Base-by-base conservation (phyloP, 2,329 filamentous ascomycete genomes). In the Clonostachys sp. region DNA sequence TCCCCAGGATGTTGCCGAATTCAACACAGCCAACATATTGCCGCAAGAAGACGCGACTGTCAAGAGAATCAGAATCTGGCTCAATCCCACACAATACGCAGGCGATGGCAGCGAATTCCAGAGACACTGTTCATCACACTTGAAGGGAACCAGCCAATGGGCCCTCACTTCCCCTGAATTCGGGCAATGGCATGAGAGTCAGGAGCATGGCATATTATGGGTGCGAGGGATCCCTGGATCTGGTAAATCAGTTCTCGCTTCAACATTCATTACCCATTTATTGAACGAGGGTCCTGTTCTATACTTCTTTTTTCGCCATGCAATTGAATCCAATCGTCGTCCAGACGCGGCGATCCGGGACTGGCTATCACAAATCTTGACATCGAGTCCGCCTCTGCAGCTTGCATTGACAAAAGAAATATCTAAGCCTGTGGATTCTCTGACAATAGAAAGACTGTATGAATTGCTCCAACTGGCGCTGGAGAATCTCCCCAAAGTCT, bases 221-320 rank as follows among this genome's bases (percentile, higher is more conserved):
- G 55, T 66, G 49, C 55, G 49, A 49, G 68, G 36, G 1, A 64
- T 70, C 13, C 61, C 67, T 1, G 68, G 67, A 1, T 61, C 63
- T 4, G 70, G 69, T 3, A 68, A 68, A 51, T 67, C 64, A 5
- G 65, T 68, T 17, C 54, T 64, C 18, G 59, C 62, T 3, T 60
- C 62, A 3, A 57, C 16, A 13, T 12, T 33, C 20, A 46, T 46
- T 17, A 34, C 20, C 6, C 12, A 34, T 1, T 43, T 64, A 5
- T 47, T 59, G 30, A 12, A 55, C 3, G 41, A 56, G 7, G 5
- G 30, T 38, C 62, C 63, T 0, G 61, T 70, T 1, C 53, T 70
- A 0, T 66, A 60, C 51, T 70, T 70, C 51, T 70, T 69, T 53
- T 71, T 68, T 41, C 60, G 67, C 2, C 62, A 68, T 45, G 69